Evolutionary conservation across 1,139 yeast genomes (phyloP).

Genomic region (Suhomyces wounanorum): DNA sequence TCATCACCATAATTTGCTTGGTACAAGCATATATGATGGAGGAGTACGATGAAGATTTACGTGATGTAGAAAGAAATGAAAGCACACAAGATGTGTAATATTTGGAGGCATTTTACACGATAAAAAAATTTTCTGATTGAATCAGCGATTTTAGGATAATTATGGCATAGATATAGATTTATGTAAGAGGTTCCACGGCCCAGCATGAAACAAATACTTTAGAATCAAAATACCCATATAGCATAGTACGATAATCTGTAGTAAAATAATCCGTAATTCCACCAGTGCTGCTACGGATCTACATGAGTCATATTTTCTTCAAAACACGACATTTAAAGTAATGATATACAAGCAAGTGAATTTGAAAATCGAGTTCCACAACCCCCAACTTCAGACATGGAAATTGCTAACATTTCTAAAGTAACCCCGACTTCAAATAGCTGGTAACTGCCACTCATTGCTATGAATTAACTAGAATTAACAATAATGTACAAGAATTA

Average conservation of each 20-base stretch:
- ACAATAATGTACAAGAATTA: too few species aligned
- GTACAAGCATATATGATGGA: slow-evolving; percentile 35
- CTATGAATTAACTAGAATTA: too few species aligned
- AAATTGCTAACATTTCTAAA: not conserved
- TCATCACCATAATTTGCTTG: slow-evolving; percentile 34
- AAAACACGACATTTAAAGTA: not conserved
- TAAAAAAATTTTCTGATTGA: not conserved
- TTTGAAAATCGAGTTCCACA: too few species aligned
- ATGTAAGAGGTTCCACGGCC: too few species aligned
- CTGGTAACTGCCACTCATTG: too few species aligned
- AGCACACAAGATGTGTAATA: not conserved
- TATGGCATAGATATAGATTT: not conserved
- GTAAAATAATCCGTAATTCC: too few species aligned
- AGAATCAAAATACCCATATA: not conserved
- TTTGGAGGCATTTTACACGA: not conserved
- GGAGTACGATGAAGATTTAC: slow-evolving; percentile 30
- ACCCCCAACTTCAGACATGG: too few species aligned
- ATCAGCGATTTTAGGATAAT: not conserved
- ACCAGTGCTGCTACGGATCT: too few species aligned
- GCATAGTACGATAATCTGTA: too few species aligned
- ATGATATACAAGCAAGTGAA: too few species aligned
- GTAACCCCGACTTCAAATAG: too few species aligned
- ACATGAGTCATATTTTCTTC: too few species aligned
- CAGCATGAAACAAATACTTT: not conserved
- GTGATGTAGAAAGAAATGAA: not conserved